Percentiles rank a stretch among this genome's conserved stretches.
These are phyloP conservation scores for Cladosporium sp. DNA, from an alignment of 2,329 filamentous ascomycete species.

Conservation along the genomic window DNA sequence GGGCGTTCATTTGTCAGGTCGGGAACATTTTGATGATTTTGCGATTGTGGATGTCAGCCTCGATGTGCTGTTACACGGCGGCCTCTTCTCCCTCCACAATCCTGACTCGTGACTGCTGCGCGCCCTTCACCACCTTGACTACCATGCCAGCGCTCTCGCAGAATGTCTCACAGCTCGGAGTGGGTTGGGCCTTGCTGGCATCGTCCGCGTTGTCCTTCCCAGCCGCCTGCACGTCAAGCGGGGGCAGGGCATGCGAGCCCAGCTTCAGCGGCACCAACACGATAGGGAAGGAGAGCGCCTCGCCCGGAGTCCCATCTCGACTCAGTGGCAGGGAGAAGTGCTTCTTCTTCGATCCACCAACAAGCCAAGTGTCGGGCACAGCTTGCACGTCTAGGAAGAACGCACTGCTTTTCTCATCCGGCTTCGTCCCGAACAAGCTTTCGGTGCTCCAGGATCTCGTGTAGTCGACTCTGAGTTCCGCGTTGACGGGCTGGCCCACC, in stretches of 20 bases:
- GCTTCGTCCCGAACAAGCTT: conserved; percentile 38
- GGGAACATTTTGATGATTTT: too few relatives aligned
- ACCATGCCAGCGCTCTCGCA: conserved; percentile 71
- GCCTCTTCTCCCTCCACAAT: conserved; percentile 2
- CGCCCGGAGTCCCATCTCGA: background rate
- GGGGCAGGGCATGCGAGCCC: conserved; percentile 71
- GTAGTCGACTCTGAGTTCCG: conserved; percentile 53
- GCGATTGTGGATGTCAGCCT: too few relatives aligned
- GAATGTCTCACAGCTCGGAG: conserved; percentile 63
- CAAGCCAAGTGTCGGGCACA: conserved; percentile 69
- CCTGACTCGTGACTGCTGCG: background rate
- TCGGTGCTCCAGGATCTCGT: conserved; percentile 49
- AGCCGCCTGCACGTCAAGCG: conserved; percentile 62
- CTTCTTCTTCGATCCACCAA: conserved; percentile 55
- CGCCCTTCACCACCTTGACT: conserved; percentile 65
- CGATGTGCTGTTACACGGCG: too few relatives aligned
- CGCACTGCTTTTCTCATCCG: conserved; percentile 12
- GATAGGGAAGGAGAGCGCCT: conserved; percentile 52
- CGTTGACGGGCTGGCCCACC: conserved; percentile 59
- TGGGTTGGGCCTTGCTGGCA: conserved; percentile 12
- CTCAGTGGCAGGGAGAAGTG: conserved; percentile 1
- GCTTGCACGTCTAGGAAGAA: conserved; percentile 80
- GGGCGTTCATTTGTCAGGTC: too few relatives aligned
- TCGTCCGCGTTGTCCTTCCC: conserved; percentile 42
- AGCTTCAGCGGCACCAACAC: conserved; percentile 73